Conservation (phyloP, 2,329 filamentous ascomycete genomes). For the Cytospora mali region DNA sequence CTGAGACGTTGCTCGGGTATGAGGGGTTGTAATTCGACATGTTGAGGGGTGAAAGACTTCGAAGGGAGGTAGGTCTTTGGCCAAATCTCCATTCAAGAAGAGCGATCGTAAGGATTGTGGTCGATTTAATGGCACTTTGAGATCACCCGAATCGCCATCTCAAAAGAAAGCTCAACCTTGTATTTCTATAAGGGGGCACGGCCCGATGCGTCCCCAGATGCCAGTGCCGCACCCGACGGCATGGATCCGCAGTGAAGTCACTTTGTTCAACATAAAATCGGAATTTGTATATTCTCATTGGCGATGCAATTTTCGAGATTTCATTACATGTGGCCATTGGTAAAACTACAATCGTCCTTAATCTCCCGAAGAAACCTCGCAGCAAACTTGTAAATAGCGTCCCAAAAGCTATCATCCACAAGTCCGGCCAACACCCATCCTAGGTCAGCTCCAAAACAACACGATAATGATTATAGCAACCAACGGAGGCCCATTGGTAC, state of each 20-base stretch:
- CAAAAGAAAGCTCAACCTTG: neutral
- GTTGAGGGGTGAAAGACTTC: neutral
- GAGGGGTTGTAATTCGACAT: slow-evolving; percentile 33
- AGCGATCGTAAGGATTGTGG: neutral
- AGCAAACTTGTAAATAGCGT: neutral
- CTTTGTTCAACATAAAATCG: neutral
- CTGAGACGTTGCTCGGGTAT: slow-evolving; percentile 34
- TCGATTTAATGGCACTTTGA: neutral
- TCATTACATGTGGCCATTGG: neutral
- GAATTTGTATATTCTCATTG: slow-evolving; percentile 4
- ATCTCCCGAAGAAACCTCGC: neutral
- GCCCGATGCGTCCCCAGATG: slow-evolving; percentile 11
- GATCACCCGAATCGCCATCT: neutral
- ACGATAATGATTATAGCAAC: neutral
- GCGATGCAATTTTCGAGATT: neutral
- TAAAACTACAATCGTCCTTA: neutral
- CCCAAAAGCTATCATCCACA: neutral
- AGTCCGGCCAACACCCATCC: neutral
- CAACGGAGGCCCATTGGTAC: neutral
- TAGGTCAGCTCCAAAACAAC: neutral
- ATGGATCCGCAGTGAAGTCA: slow-evolving; percentile 22
- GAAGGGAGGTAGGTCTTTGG: neutral
- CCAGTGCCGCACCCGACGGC: slow-evolving; percentile 16
- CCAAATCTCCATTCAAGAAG: neutral
- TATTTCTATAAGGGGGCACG: neutral